A percentile compares a stretch with the other conserved stretches of the same genome.
Evolutionary conservation across 1,284 basidiomycete genomes (phyloP).

Genomic region (Pascua guehoae): DNA sequence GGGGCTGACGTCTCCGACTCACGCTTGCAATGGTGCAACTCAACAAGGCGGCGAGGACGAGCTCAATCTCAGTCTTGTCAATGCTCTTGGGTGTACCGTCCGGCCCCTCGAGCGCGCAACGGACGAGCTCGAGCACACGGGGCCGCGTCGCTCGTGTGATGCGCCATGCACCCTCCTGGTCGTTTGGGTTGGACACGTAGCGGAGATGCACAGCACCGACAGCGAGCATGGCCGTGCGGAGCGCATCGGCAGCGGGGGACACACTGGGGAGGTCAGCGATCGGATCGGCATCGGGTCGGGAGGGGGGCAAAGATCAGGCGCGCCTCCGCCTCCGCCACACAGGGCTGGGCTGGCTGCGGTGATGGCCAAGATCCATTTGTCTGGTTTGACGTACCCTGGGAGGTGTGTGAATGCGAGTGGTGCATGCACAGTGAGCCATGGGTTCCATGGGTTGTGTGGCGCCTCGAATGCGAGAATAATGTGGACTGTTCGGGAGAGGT

Average conservation of each 20-base stretch:
- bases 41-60: conserved; percentile 40
- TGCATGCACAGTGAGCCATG: conserved; percentile 42
- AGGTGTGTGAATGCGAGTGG: conserved; percentile 39
- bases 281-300: not conserved
- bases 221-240: conserved; percentile 40
- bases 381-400: conserved; percentile 27
- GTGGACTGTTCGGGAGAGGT: conserved; percentile 39
- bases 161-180: conserved; percentile 34
- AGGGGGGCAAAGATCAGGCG: not conserved
- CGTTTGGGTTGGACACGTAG: conserved; percentile 31
- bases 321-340: too few relatives aligned
- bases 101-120: conserved; percentile 25
- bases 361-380: too few relatives aligned
- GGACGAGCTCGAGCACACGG: conserved; percentile 30
- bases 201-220: conserved; percentile 43
- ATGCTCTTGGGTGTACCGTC: conserved; percentile 28
- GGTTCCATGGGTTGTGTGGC: conserved; percentile 38
- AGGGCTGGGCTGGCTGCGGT: too few relatives aligned
- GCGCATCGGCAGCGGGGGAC: conserved; percentile 37
- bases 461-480: conserved; percentile 44
- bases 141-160: conserved; percentile 30
- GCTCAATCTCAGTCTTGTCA: conserved; percentile 35
- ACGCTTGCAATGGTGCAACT: conserved; percentile 44
- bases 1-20: conserved; percentile 10
- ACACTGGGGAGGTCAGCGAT: conserved; percentile 15